These are phyloP conservation scores for Annulohypoxylon moriforme DNA, from an alignment of 495 filamentous ascomycete genomes.

Conservation along the genomic window DNA sequence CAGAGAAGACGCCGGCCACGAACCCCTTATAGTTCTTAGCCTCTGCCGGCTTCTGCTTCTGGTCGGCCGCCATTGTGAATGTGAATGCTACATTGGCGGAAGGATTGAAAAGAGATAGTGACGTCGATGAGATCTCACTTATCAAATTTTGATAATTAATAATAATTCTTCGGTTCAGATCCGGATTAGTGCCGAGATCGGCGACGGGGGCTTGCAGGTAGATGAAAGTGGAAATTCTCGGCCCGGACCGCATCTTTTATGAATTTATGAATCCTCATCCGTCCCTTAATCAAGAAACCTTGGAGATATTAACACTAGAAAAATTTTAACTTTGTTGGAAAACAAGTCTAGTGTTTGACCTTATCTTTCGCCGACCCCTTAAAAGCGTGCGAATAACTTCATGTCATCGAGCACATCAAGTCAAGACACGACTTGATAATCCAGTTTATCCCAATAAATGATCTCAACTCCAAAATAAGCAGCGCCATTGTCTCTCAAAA, in stretches of 20 bases:
- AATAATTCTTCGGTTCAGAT: slow-evolving; percentile 7
- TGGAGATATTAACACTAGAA: background rate
- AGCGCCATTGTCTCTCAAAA: slow-evolving; percentile 18
- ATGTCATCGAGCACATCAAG: background rate
- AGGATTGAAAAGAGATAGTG: background rate
- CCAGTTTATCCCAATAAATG: slow-evolving; percentile 29
- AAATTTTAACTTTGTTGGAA: background rate
- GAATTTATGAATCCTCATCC: background rate
- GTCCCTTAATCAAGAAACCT: background rate
- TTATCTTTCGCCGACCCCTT: background rate
- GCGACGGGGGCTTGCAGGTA: slow-evolving; percentile 1
- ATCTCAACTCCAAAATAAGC: slow-evolving; percentile 33
- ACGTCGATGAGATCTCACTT: background rate
- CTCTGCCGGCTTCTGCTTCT: slow-evolving; percentile 43
- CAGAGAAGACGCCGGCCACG: slow-evolving; percentile 92
- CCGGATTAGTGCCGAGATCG: slow-evolving; percentile 34
- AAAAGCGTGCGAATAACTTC: background rate
- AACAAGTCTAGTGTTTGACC: background rate
- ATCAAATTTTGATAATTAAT: background rate
- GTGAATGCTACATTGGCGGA: slow-evolving; percentile 22
- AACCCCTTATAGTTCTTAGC: slow-evolving; percentile 84
- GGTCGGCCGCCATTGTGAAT: slow-evolving; percentile 43
- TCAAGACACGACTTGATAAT: slow-evolving; percentile 33
- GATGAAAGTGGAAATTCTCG: background rate
- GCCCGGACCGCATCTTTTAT: slow-evolving; percentile 12